phyloP scores from a whole-genome alignment of 164 flowering plant genomes.

The Tetrastigma voinierianum region DNA sequence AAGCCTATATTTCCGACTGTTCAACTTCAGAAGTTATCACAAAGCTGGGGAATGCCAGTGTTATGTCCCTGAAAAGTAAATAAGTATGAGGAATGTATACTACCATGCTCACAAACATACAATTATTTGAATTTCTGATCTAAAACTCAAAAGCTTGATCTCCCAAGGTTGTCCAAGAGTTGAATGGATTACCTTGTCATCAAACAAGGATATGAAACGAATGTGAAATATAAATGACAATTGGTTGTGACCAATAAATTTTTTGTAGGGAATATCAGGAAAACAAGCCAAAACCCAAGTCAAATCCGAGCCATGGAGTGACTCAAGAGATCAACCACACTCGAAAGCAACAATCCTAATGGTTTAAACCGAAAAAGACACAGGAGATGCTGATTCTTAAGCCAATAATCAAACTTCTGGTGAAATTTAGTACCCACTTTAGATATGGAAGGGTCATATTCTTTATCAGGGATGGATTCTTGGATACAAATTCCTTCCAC shows the following conservation, averaged over 20 bases:
- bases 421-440: conserved; percentile 33
- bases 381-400: too few species aligned
- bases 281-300: neutral
- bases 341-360: neutral
- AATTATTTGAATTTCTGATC: neutral
- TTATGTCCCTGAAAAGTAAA: conserved; percentile 69
- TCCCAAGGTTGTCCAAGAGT: neutral
- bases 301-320: neutral
- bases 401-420: neutral
- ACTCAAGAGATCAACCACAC: neutral
- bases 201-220: neutral
- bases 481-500: conserved; percentile 56
- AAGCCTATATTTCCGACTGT: conserved; percentile 34
- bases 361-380: too few species aligned
- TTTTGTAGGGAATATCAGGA: neutral
- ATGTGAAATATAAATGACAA: neutral
- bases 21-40: conserved; percentile 62
- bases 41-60: conserved; percentile 87
- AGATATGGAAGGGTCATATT: conserved; percentile 72
- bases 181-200: neutral
- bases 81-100: neutral
- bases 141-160: neutral
- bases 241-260: neutral
- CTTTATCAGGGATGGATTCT: conserved; percentile 62
- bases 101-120: neutral